phyloP scores from a whole-genome alignment of 75 land plant species.

The Pinus tabuliformis region DNA sequence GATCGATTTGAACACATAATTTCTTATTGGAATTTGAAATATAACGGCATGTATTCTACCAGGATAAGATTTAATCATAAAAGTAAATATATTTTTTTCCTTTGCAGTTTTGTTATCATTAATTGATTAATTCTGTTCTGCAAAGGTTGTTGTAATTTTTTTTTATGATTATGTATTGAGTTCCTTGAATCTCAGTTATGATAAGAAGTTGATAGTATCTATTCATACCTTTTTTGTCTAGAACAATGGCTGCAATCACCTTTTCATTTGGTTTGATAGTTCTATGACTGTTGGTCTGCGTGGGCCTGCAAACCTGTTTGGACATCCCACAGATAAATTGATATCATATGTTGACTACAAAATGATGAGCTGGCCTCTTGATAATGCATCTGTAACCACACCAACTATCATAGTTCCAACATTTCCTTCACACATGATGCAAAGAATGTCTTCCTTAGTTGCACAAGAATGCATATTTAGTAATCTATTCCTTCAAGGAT shows the following conservation, averaged over 20 bases:
- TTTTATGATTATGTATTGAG: neutral
- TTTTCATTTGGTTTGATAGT: slow-evolving; percentile 88
- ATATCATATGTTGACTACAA: slow-evolving; percentile 56
- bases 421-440: slow-evolving; percentile 85
- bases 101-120: neutral
- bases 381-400: slow-evolving; percentile 18
- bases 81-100: neutral
- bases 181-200: neutral
- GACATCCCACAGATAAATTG: slow-evolving; percentile 87
- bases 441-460: slow-evolving; percentile 30
- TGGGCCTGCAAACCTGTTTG: slow-evolving; percentile 94
- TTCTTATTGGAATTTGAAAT: neutral
- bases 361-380: slow-evolving; percentile 8
- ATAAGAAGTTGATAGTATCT: too few species aligned
- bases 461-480: slow-evolving; percentile 19
- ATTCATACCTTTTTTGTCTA: slow-evolving; percentile 16
- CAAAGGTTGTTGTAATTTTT: neutral
- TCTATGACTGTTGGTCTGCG: slow-evolving; percentile 73
- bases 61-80: neutral
- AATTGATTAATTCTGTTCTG: neutral
- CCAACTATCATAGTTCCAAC: slow-evolving; percentile 82
- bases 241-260: slow-evolving; percentile 64
- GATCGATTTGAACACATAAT: neutral
- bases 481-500: slow-evolving; percentile 19
- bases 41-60: neutral